phyloP scores from a whole-genome alignment of 2,329 filamentous ascomycete species.

The Scedosporium apiospermum region DNA sequence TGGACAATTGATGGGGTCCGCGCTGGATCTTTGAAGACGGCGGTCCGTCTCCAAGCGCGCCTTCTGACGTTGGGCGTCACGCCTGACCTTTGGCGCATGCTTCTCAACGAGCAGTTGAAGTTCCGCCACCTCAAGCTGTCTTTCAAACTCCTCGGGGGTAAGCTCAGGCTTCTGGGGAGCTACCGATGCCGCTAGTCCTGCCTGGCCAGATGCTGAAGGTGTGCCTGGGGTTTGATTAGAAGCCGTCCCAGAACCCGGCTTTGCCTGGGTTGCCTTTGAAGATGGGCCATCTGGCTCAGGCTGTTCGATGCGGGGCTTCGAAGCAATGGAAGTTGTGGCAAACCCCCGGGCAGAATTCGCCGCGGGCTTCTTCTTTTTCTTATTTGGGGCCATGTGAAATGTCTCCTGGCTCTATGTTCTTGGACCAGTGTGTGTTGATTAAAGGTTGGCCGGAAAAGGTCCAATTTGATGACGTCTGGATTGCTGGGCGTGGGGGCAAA shows the following conservation, averaged over 20 bases:
- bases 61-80: conserved; percentile 69
- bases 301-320: conserved; percentile 61
- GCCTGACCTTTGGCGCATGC: conserved; percentile 65
- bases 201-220: not conserved
- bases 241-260: conserved; percentile 5
- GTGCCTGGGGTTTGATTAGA: conserved; percentile 7
- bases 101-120: conserved; percentile 83
- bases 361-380: conserved; percentile 87
- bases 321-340: conserved; percentile 85
- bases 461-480: too few relatives aligned
- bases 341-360: conserved; percentile 87
- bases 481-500: too few relatives aligned
- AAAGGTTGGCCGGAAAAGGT: too few relatives aligned
- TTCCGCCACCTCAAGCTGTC: conserved; percentile 80
- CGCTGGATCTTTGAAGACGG: conserved; percentile 69
- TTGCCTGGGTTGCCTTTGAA: conserved; percentile 14
- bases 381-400: conserved; percentile 16
- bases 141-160: conserved; percentile 82
- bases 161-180: conserved; percentile 31
- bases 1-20: conserved; percentile 59
- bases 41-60: conserved; percentile 76
- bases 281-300: conserved; percentile 23
- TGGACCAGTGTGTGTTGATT: too few relatives aligned
- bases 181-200: not conserved
- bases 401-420: not conserved